These are phyloP conservation scores for Begonia peltatifolia DNA, from an alignment of 306 rosid genomes.

Conservation along the genomic window DNA sequence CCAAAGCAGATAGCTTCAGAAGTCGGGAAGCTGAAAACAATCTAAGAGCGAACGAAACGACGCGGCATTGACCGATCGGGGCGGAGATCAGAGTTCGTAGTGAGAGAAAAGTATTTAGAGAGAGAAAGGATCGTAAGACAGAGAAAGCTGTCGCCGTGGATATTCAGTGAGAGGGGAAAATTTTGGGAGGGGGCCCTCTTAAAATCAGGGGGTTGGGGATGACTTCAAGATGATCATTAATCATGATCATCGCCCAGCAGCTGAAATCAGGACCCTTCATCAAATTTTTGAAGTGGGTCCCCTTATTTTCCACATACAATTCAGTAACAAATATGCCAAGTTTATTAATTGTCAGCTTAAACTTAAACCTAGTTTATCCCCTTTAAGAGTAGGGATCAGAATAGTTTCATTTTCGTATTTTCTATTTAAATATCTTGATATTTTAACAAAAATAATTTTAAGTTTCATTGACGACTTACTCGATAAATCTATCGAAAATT, in stretches of 20 bases:
- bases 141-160: slow-evolving; percentile 8
- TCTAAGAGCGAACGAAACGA: slow-evolving; percentile 10
- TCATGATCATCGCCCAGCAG: not conserved
- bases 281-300: slow-evolving; percentile 14
- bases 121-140: slow-evolving; percentile 2
- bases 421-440: no score
- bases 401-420: no score
- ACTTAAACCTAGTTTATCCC: no score
- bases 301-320: not conserved
- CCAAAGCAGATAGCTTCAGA: slow-evolving; percentile 1
- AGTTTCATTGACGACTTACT: no score
- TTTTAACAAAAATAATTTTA: no score
- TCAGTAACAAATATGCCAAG: no score
- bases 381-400: no score
- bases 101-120: not conserved
- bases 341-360: no score
- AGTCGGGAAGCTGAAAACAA: slow-evolving; percentile 5
- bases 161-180: slow-evolving; percentile 2
- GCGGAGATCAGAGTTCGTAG: slow-evolving; percentile 24
- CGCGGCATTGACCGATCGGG: slow-evolving; percentile 64
- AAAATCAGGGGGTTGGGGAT: slow-evolving; percentile 3
- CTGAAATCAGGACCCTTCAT: slow-evolving; percentile 26
- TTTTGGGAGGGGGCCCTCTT: slow-evolving; percentile 26
- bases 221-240: not conserved
- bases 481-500: no score